Evolutionary conservation across 352 stramenopile species (phyloP).

Genomic region (Stephanocyclus meneghinianus): DNA sequence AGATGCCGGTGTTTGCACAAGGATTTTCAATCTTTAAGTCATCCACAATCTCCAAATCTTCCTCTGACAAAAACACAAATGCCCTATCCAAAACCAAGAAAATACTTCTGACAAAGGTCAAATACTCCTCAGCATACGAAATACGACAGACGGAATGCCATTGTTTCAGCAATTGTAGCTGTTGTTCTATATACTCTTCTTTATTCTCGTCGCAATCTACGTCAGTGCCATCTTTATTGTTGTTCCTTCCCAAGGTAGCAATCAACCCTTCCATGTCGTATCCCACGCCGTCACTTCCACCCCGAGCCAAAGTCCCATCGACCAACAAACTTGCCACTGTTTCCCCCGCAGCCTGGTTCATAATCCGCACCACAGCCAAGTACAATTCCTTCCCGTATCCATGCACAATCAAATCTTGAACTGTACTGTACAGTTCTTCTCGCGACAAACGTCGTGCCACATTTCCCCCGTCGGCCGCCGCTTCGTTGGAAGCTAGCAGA

Average conservation of each 20-base stretch:
- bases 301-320: slow-evolving; percentile 14
- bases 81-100: slow-evolving; percentile 54
- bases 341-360: slow-evolving; percentile 55
- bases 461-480: not conserved
- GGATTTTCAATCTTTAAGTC: not conserved
- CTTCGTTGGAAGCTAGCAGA: not conserved
- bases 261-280: not conserved
- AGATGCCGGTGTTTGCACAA: not conserved
- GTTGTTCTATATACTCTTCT: slow-evolving; percentile 6
- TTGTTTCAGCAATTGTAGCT: slow-evolving; percentile 41
- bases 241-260: not conserved
- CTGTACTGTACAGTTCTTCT: slow-evolving; percentile 70
- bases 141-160: slow-evolving; percentile 37
- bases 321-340: slow-evolving; percentile 33
- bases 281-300: not conserved
- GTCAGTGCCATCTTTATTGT: not conserved
- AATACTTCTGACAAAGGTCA: slow-evolving; percentile 49
- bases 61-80: slow-evolving; percentile 27
- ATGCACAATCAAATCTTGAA: slow-evolving; percentile 73
- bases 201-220: slow-evolving; percentile 26
- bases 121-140: slow-evolving; percentile 50
- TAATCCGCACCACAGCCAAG: slow-evolving; percentile 52
- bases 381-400: slow-evolving; percentile 71
- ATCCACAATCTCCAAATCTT: slow-evolving; percentile 16
- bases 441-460: slow-evolving; percentile 5